Conservation (phyloP, 257 asterid species). For the Plantago elongata region DNA sequence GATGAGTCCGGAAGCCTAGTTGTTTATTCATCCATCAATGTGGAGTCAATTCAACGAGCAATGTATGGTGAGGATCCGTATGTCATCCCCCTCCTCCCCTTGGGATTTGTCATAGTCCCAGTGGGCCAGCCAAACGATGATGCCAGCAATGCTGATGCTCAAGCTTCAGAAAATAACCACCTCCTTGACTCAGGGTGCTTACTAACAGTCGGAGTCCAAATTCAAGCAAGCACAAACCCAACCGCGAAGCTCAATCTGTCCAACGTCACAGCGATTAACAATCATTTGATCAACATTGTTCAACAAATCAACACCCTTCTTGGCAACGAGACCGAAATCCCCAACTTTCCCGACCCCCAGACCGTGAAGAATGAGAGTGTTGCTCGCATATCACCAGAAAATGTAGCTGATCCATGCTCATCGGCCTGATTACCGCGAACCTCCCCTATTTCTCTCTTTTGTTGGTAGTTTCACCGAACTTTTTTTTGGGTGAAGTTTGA, state of each 20-base stretch:
- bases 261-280: slow-evolving; percentile 69
- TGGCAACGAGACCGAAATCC: slow-evolving; percentile 14
- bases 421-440: slow-evolving; percentile 36
- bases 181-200: slow-evolving; percentile 53
- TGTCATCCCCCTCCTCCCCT: slow-evolving; percentile 74
- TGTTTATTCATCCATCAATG: slow-evolving; percentile 76
- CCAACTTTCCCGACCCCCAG: slow-evolving; percentile 1
- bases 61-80: slow-evolving; percentile 92
- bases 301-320: slow-evolving; percentile 65
- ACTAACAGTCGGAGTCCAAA: slow-evolving; percentile 77
- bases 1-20: slow-evolving; percentile 84
- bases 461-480: background rate
- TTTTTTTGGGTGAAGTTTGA: background rate
- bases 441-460: slow-evolving; percentile 23
- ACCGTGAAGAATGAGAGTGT: slow-evolving; percentile 22
- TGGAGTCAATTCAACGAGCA: slow-evolving; percentile 77
- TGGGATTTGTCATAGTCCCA: slow-evolving; percentile 72
- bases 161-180: slow-evolving; percentile 20
- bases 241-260: slow-evolving; percentile 77
- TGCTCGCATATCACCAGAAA: slow-evolving; percentile 8
- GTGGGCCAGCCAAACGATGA: slow-evolving; percentile 19
- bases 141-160: slow-evolving; percentile 11
- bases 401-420: slow-evolving; percentile 29
- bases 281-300: slow-evolving; percentile 60
- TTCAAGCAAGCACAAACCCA: slow-evolving; percentile 72